Base-by-base conservation (phyloP, 1,284 basidiomycete genomes). In the Sutorius eximius region DNA sequence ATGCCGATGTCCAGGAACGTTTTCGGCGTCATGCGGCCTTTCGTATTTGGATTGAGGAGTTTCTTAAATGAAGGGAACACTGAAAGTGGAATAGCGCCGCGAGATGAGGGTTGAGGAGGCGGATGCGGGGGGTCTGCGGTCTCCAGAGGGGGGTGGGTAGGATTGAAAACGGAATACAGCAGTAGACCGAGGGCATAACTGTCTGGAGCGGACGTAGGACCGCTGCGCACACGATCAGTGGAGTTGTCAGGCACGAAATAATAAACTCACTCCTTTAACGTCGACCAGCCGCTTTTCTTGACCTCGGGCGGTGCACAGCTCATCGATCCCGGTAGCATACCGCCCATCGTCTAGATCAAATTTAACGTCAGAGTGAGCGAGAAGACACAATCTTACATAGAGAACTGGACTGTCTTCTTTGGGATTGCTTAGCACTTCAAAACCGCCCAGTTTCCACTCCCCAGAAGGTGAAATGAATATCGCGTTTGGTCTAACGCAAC, bases 381-480 rank as follows among this genome's bases (percentile, higher is more conserved):
- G 30, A 45, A 54, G 52, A 62, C 22, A 40, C 33, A 56, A n/a
- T 67, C 87, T 72, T 72, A 93, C 92, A 77, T 93, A 93, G 68
- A 95, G 74, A 27, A 91, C 79, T 11, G 89, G 80, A 45, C 77
- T 70, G n/a, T 88, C 83, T 53, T 95, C 93, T 64, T 83, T 88
- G 3, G 87, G 78, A 64, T 80, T 90, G 63, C 90, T 95, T 63
- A 98, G 73, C 1, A 95, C 74, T 64, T 99, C 97, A 65, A 99
- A 95, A 1, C 96, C 96, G 32, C 91, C 95, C 10, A 99, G 76
- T 67, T 91, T 91, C 96, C 95, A 99, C 75, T 99, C 97, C 20
- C 96, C 93, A 1, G 94, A 92, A 0, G 86, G 85, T 7, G 92
- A 89, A 55, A 98, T 83, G 68, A 97, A 98, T 59, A 99, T 82